A percentile compares a stretch with the other conserved stretches of the same genome.
These are phyloP conservation scores for Solanum corneliomulleri DNA, from an alignment of 257 asterid species.

Conservation along the genomic window DNA sequence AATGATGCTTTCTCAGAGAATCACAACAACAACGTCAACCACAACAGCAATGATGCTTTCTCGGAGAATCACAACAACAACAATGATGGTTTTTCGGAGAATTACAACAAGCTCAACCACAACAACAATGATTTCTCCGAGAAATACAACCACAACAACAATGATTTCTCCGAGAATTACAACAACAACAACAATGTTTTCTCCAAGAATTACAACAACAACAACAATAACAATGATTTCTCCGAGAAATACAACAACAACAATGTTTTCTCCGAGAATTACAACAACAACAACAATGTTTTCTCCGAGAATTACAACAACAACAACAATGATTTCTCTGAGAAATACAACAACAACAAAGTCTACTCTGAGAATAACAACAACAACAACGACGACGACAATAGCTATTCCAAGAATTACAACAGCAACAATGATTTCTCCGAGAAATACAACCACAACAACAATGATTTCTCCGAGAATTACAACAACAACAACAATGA, in stretches of 20 bases:
- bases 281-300: no score
- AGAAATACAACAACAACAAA: no score
- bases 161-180: neutral
- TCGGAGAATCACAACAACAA: neutral
- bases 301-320: no score
- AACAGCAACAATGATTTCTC: no score
- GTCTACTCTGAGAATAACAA: no score
- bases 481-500: no score
- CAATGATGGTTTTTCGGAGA: neutral
- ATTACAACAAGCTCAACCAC: neutral
- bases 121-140: neutral
- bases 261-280: no score
- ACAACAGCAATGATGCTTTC: neutral
- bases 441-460: no score
- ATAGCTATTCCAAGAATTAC: neutral
- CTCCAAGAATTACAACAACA: neutral
- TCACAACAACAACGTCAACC: neutral
- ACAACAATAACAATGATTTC: no score
- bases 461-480: no score
- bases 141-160: neutral
- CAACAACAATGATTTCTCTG: no score
- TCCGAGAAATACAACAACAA: no score
- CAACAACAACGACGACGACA: neutral
- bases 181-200: neutral
- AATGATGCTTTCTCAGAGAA: neutral